Evolutionary conservation across 371 early-diverging fungal genomes (phyloP).

Genomic region (Mortierella sp.): DNA sequence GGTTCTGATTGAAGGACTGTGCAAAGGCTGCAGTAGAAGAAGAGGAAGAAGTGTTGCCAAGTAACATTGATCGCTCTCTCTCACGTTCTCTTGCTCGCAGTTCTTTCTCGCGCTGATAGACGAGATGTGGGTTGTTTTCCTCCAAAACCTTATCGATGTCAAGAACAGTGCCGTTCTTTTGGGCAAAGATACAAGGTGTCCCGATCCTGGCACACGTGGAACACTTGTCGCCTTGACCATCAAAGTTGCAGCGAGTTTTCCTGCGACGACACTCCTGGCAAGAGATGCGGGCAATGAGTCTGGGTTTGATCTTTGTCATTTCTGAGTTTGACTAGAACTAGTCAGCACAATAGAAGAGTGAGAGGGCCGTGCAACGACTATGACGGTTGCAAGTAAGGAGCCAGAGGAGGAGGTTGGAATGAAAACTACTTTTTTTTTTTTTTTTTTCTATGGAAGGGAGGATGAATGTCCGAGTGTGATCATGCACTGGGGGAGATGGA

Average conservation of each 20-base stretch:
- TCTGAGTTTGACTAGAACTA: background rate
- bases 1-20: background rate
- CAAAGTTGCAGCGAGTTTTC: constrained; percentile 56
- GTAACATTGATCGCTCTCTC: constrained; percentile 12
- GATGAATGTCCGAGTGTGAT: background rate
- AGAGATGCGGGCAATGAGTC: constrained; percentile 57
- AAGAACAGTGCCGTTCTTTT: constrained; percentile 52
- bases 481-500: background rate
- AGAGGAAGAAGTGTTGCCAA: constrained; percentile 11
- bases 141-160: constrained; percentile 57
- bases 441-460: too few relatives aligned
- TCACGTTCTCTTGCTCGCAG: constrained; percentile 45
- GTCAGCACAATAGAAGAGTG: background rate
- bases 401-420: too few relatives aligned
- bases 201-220: constrained; percentile 55
- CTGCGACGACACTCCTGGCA: constrained; percentile 55
- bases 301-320: constrained; percentile 58
- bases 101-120: constrained; percentile 51
- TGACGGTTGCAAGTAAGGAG: too few relatives aligned
- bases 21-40: constrained; percentile 9
- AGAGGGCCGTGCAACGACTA: background rate
- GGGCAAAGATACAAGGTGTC: constrained; percentile 47
- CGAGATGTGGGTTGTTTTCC: constrained; percentile 54
- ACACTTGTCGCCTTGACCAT: constrained; percentile 52
- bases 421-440: too few relatives aligned